phyloP scores from a whole-genome alignment of 176 grass and related monocot species.

The Stipa capillata region DNA sequence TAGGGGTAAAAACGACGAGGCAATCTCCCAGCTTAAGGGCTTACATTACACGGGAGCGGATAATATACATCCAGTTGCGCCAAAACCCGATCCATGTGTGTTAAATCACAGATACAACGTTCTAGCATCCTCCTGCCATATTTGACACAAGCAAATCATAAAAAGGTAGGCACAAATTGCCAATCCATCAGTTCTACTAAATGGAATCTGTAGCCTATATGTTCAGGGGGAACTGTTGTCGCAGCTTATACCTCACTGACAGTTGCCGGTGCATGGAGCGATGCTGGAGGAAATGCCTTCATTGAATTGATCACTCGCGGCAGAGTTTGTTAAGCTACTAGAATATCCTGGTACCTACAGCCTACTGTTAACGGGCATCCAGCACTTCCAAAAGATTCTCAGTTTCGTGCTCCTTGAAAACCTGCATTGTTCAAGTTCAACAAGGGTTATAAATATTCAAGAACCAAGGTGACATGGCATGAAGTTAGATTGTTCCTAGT shows the following conservation, averaged over 20 bases:
- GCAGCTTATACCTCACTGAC: conserved; percentile 32
- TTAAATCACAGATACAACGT: conserved; percentile 29
- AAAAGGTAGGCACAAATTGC: neutral
- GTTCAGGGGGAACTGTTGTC: conserved; percentile 8
- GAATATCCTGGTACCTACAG: conserved; percentile 16
- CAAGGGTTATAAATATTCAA: neutral
- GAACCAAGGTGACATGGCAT: neutral
- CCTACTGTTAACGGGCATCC: conserved; percentile 33
- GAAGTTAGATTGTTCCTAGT: neutral
- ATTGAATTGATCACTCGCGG: neutral
- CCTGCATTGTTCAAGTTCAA: conserved; percentile 29
- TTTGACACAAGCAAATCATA: conserved; percentile 10
- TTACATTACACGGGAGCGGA: conserved; percentile 41
- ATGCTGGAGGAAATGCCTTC: conserved; percentile 24
- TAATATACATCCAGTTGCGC: conserved; percentile 29
- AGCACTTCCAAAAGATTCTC: conserved; percentile 33
- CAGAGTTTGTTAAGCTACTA: conserved; percentile 34
- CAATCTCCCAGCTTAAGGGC: neutral
- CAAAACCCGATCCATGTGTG: conserved; percentile 7
- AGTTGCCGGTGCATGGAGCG: neutral
- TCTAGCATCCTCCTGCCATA: conserved; percentile 39
- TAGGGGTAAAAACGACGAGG: conserved; percentile 8
- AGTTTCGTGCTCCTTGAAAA: conserved; percentile 54
- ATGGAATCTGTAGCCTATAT: conserved; percentile 33
- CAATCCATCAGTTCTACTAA: conserved; percentile 16